Conservation (phyloP, 2,329 filamentous ascomycete genomes). For the Hypoxylon sp. region DNA sequence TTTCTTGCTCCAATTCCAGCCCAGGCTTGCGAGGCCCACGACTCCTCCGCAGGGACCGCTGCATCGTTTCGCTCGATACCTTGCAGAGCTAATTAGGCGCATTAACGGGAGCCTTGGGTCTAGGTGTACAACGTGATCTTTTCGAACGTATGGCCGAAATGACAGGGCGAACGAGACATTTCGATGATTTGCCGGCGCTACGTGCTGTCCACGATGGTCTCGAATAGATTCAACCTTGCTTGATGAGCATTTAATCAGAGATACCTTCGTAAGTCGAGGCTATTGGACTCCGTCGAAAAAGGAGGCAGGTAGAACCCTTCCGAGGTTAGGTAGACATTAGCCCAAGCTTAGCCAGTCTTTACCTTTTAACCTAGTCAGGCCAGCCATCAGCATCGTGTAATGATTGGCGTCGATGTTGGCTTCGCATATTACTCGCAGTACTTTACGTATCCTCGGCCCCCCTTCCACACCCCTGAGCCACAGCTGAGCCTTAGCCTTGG, state of each 20-base stretch:
- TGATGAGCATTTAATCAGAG: constrained; percentile 7
- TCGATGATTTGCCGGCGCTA: constrained; percentile 19
- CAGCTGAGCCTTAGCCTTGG: constrained; percentile 36
- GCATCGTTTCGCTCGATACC: constrained; percentile 18
- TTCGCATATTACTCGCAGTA: constrained; percentile 23
- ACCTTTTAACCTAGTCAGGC: constrained; percentile 16
- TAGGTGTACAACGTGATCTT: constrained; percentile 13
- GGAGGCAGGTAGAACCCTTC: constrained; percentile 32
- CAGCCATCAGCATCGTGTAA: constrained; percentile 11
- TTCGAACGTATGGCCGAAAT: constrained; percentile 17
- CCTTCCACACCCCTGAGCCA: constrained; percentile 22
- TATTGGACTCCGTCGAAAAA: constrained; percentile 12
- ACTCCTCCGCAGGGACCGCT: constrained; percentile 17
- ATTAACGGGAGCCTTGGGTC: constrained; percentile 27
- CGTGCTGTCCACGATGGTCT: constrained; percentile 8
- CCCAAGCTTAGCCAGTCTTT: constrained; percentile 12
- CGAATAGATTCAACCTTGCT: constrained; percentile 7
- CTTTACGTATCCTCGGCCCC: constrained; percentile 13
- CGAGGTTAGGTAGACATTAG: constrained; percentile 20
- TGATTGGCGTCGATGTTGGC: constrained; percentile 9
- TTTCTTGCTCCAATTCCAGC: constrained; percentile 32
- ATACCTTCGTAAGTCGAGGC: constrained; percentile 14
- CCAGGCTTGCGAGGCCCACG: constrained; percentile 9
- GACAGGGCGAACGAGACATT: constrained; percentile 31
- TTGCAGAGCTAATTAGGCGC: constrained; percentile 34